Base-by-base conservation (phyloP, 352 stramenopile species). In the Saprolegnia parasitica region DNA sequence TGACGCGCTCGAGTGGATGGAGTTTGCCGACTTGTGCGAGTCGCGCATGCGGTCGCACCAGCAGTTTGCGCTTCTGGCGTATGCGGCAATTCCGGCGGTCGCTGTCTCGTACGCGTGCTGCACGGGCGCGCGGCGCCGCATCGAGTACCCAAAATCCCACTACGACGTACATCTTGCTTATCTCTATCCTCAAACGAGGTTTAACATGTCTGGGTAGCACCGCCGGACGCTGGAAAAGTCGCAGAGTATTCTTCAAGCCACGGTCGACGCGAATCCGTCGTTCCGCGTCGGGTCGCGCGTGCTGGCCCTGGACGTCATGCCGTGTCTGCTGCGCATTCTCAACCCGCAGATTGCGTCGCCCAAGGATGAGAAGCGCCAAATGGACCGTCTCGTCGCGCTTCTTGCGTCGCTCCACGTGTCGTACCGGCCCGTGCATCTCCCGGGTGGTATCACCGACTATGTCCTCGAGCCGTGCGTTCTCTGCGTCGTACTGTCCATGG, bases 1-100 rank as follows among this genome's bases (percentile, higher is more conserved):
- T 67, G 75, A 85, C 21, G 78, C 87, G 4, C 90, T 93, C 62
- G 84, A 95, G 73, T 95, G 87, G 85, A 83, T 95, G 63, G 86
- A 83, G 9, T 75, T 91, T 55, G 87, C 87, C 1, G 87, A 93
- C 73, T 75, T 80, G 32, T 92, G 83, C 74, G 83, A 93, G 21
- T 79, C 72, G 40, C 73, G 73, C n/a, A 76, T 83, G 35, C 79
- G 77, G 15, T 60, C 75, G 4, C 83, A 93, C 21, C 85, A 93
- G 63, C 85, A 93, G 71, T 95, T 88, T 68, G 74, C 73, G 10
- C 83, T 95, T 37, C 71, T 78, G 35, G 50, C 77, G 26, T 95
- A 92, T 54, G 78, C 88, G 56, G 81, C 83, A 21, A 89, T 93
- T 61, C 84, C 86, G 29, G 83, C 85, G 6, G 75, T 90, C 29